Evolutionary conservation across 164 flowering plant genomes (phyloP), one percentile per base, ranked within the genome.

Genomic region (Euptelea pleiosperma): DNA sequence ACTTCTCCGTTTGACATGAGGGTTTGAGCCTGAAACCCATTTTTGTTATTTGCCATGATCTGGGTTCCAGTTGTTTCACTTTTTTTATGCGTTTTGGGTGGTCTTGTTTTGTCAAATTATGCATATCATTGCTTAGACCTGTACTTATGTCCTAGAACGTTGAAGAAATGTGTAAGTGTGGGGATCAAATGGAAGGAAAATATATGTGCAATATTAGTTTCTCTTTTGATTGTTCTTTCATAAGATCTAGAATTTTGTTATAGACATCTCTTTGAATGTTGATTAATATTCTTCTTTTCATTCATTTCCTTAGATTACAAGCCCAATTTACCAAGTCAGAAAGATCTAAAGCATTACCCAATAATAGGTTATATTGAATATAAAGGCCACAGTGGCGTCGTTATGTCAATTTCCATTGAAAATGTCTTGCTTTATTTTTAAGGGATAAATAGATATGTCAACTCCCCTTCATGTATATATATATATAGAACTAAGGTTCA

Each of bases 381-480:
- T 55, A 85, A 36, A 72, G 98, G 98, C 39, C 99, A 94, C 57
- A 65, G 43, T 42, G 91, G 77, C 75, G 80, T 96, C 52, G 96
- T 94, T 57, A 41, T 65, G 34, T 87, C 98, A 37, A 80, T 94
- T 67, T 80, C 96, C 24, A 57, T 74, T 42, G 89, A 91, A 26
- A 86, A 58, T 88, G 93, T 93, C 73, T 94, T 63, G 96, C 95
- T 52, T 94, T n/a, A n/a, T n/a, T n/a, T n/a, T n/a, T n/a, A n/a
- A n/a, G n/a, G n/a, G n/a, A n/a, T n/a, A n/a, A n/a, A n/a, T n/a
- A n/a, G n/a, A n/a, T n/a, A n/a, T n/a, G n/a, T n/a, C n/a, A n/a
- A n/a, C n/a, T n/a, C n/a, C n/a, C n/a, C n/a, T n/a, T n/a, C n/a
- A n/a, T n/a, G n/a, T n/a, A n/a, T n/a, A n/a, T n/a, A n/a, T n/a